Evolutionary conservation across 2,329 filamentous ascomycete genomes (phyloP), one percentile per base, ranked within the genome.

Genomic region (Trichoderma sp.): DNA sequence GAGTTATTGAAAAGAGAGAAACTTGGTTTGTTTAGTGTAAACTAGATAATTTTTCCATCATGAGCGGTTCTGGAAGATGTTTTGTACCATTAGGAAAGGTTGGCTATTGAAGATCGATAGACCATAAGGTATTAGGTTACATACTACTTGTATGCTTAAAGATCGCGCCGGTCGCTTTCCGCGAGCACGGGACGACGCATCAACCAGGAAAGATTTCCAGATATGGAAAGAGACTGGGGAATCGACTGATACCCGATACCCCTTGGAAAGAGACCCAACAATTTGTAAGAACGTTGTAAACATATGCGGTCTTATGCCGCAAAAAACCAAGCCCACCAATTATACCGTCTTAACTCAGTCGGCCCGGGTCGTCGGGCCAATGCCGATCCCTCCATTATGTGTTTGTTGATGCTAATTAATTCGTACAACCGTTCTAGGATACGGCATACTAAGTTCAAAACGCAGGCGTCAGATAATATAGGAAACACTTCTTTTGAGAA

Each of bases 301-400:
- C n/a, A 58, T 7, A 43, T 12, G 53, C 6, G 18, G 8, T 24
- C 6, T n/a, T 24, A 15, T 39, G 4, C 21, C 26, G 53, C 51
- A 7, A 24, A 57, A 47, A 47, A 32, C 3, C 24, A 51, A 60
- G 32, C 26, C 65, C 65, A 69, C 65, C 56, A 69, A 69, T 69
- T 5, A 47, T 14, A 18, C 6, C 4, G 8, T 24, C 3, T 28
- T 61, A 28, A 12, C 26, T 32, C 26, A 51, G 18, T 51, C 36
- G 36, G 56, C 21, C n/a, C 56, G 65, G 65, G 56, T 60, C 65
- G 65, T 69, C 65, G 65, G 65, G 34, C n/a, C n/a, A n/a, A 12
- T 53, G 26, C 43, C 43, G 62, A 65, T 32, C 43, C 62, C 43
- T 6, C 26, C 51, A 32, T 34, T 32, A 12, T 14, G 14, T 53